Percentiles rank a stretch among this genome's conserved stretches.
Conservation (phyloP, 2,329 filamentous ascomycete genomes). For the Colletotrichum gigasporum region DNA sequence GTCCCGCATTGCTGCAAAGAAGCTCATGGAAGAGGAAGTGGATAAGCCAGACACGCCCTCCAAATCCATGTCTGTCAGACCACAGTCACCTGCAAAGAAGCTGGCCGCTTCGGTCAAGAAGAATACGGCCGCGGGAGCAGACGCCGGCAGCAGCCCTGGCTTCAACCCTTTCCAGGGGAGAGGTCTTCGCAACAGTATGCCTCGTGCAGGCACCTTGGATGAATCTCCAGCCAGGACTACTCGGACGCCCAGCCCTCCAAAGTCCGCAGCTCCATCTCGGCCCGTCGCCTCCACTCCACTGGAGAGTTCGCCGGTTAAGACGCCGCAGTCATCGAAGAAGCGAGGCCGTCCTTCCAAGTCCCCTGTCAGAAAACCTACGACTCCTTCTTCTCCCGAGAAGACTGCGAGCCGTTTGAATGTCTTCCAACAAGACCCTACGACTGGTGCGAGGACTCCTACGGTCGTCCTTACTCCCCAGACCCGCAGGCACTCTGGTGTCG, state of each 20-base stretch:
- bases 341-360: constrained; percentile 29
- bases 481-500: constrained; percentile 72
- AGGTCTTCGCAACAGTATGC: constrained; percentile 58
- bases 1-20: constrained; percentile 59
- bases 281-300: constrained; percentile 7
- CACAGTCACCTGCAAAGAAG: constrained; percentile 46
- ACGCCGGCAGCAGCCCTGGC: constrained; percentile 60
- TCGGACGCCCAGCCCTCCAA: constrained; percentile 32
- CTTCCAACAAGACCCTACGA: constrained; percentile 63
- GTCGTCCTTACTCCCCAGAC: constrained; percentile 70
- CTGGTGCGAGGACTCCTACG: constrained; percentile 68
- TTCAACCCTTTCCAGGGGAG: constrained; percentile 62
- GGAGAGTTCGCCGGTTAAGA: constrained; percentile 38
- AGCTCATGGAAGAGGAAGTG: constrained; percentile 67
- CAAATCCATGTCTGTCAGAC: constrained; percentile 50
- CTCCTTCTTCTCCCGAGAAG: constrained; percentile 44
- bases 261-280: constrained; percentile 18
- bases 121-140: constrained; percentile 35
- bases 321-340: constrained; percentile 27
- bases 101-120: constrained; percentile 37
- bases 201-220: constrained; percentile 52
- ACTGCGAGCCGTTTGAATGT: constrained; percentile 39
- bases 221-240: constrained; percentile 23
- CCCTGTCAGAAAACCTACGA: constrained; percentile 38
- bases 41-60: constrained; percentile 56